These are phyloP conservation scores for Amanita fuliginea DNA, from an alignment of 768 basidiomycete species.

Conservation along the genomic window DNA sequence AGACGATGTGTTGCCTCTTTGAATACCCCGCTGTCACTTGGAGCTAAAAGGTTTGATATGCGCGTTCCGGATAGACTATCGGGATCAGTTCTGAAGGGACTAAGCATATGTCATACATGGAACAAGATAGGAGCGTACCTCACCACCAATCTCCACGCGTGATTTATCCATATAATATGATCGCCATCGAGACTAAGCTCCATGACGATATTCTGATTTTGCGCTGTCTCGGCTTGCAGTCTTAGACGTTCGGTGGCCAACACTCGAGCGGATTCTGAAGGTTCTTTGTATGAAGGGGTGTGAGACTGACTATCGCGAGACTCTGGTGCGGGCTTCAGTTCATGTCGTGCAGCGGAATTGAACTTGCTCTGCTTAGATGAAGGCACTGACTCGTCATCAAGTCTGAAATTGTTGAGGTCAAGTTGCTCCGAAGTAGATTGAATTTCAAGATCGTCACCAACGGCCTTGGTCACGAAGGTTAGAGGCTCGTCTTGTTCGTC, in stretches of 20 bases:
- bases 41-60: conserved; percentile 72
- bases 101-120: neutral
- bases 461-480: conserved; percentile 88
- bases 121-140: conserved; percentile 42
- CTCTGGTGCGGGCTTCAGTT: conserved; percentile 37
- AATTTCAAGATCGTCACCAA: conserved; percentile 37
- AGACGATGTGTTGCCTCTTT: conserved; percentile 77
- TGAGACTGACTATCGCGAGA: conserved; percentile 22
- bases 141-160: conserved; percentile 88
- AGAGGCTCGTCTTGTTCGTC: conserved; percentile 87
- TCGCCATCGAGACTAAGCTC: conserved; percentile 92
- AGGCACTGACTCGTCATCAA: conserved; percentile 38
- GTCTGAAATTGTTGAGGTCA: conserved; percentile 32
- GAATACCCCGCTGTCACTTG: conserved; percentile 75
- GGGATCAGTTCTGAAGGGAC: conserved; percentile 57
- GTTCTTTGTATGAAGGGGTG: conserved; percentile 28
- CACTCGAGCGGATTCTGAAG: conserved; percentile 69
- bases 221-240: conserved; percentile 87
- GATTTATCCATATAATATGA: conserved; percentile 91
- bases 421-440: conserved; percentile 25
- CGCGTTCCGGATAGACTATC: conserved; percentile 68
- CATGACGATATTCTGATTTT: conserved; percentile 92
- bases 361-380: conserved; percentile 39
- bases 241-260: conserved; percentile 82
- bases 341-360: conserved; percentile 46